Evolutionary conservation across 2,329 filamentous ascomycete species (phyloP).

Genomic region (Gyromitra esculenta): DNA sequence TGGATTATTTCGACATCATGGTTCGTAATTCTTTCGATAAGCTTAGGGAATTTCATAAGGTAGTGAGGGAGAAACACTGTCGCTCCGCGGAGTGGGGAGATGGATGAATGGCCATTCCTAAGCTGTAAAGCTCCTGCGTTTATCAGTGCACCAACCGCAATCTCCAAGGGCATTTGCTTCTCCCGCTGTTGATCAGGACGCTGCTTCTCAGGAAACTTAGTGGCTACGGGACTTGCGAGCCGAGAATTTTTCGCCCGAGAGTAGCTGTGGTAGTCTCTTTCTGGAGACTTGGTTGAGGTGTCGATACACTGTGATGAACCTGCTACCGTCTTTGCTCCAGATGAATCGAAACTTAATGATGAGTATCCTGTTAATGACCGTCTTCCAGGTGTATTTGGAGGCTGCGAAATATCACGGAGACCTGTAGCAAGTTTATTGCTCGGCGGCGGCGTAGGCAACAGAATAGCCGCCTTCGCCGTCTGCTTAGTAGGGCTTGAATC

Average conservation of each 20-base stretch:
- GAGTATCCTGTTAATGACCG: neutral
- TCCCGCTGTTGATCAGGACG: neutral
- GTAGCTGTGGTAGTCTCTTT: neutral
- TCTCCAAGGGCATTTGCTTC: neutral
- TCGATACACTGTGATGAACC: neutral
- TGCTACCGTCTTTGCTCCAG: neutral
- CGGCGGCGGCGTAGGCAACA: neutral
- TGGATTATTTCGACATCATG: slow-evolving; percentile 29
- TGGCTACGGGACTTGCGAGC: neutral
- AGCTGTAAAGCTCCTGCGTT: neutral
- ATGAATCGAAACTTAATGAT: neutral
- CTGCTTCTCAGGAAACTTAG: neutral
- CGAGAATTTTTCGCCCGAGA: neutral
- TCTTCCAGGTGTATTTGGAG: slow-evolving; percentile 12
- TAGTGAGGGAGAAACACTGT: slow-evolving; percentile 38
- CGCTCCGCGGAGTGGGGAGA: slow-evolving; percentile 30
- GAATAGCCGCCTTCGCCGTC: neutral
- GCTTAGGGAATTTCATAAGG: slow-evolving; percentile 40
- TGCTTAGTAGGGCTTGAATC: neutral
- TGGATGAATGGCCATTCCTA: slow-evolving; percentile 32
- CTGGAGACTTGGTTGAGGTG: neutral
- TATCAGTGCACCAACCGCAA: neutral
- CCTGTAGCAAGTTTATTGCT: neutral
- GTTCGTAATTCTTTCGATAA: slow-evolving; percentile 24
- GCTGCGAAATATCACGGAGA: slow-evolving; percentile 19